Evolutionary conservation across 139 green algal species (phyloP).

Genomic region (Picochlorum costavermella): DNA sequence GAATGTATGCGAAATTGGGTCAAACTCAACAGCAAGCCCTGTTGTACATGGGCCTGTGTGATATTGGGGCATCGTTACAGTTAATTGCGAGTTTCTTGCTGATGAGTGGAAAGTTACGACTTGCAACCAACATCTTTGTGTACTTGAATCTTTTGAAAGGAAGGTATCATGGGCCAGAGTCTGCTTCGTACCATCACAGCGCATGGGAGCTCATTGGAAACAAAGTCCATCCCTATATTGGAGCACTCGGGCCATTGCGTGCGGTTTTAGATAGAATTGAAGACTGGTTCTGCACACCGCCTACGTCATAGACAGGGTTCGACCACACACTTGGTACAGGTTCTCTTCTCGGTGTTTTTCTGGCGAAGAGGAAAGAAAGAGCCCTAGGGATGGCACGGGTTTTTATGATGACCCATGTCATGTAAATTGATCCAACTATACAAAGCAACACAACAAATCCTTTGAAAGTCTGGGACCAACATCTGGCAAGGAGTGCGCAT

Average conservation of each 20-base stretch:
- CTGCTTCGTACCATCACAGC: not conserved
- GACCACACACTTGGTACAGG: too few species aligned
- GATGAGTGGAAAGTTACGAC: not conserved
- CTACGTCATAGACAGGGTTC: too few species aligned
- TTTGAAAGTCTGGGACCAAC: conserved; percentile 20
- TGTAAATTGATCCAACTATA: not conserved
- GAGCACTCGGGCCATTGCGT: too few species aligned
- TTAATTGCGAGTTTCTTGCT: not conserved
- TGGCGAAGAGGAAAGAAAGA: too few species aligned
- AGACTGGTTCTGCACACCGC: too few species aligned
- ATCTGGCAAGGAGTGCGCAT: conserved; percentile 32
- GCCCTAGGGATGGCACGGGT: too few species aligned
- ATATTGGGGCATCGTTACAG: not conserved
- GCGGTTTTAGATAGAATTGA: too few species aligned
- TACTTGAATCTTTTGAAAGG: not conserved
- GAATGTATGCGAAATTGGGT: not conserved
- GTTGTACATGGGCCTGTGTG: not conserved
- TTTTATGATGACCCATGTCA: too few species aligned
- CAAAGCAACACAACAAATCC: not conserved
- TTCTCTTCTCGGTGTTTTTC: too few species aligned
- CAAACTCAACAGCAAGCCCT: not conserved
- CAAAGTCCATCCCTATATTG: not conserved
- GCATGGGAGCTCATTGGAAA: conserved; percentile 1
- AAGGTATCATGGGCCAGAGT: not conserved
- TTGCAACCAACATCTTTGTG: not conserved